Percentiles rank a stretch among this genome's conserved stretches.
Conservation (phyloP, 129 eudicot genomes). For the Tagetes patula region DNA sequence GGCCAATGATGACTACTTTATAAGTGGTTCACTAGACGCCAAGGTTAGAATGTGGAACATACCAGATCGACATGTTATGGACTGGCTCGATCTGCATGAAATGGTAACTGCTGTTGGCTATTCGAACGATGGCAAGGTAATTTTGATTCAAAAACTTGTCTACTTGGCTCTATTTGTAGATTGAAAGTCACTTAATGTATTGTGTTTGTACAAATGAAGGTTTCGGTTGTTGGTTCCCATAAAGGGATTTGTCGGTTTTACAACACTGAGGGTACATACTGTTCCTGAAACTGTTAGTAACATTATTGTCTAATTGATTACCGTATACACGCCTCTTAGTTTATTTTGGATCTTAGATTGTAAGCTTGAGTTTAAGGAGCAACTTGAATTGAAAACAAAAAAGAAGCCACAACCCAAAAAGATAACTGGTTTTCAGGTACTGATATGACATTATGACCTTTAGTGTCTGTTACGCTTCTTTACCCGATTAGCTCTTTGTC, state of each 20-base stretch:
- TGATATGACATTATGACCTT: neutral
- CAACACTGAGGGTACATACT: conserved; percentile 52
- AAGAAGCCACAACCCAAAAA: conserved; percentile 76
- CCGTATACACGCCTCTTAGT: neutral
- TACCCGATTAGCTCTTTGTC: neutral
- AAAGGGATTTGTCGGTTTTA: conserved; percentile 74
- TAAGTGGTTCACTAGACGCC: conserved; percentile 48
- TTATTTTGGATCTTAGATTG: conserved; percentile 40
- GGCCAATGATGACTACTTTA: conserved; percentile 38
- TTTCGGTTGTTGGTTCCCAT: conserved; percentile 73
- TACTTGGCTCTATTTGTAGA: neutral
- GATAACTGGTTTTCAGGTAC: conserved; percentile 84
- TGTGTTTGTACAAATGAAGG: conserved; percentile 46
- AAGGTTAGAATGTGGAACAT: conserved; percentile 53
- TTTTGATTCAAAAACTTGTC: neutral
- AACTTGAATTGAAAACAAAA: conserved; percentile 51
- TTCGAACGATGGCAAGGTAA: conserved; percentile 44
- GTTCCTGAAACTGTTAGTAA: conserved; percentile 7
- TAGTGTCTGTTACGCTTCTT: neutral
- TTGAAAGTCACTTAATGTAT: neutral
- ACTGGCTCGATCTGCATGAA: conserved; percentile 45
- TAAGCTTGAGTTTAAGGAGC: conserved; percentile 62
- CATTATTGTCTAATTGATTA: neutral
- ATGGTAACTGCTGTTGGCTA: conserved; percentile 47
- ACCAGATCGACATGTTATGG: conserved; percentile 43